Conservation (phyloP, 495 filamentous ascomycete species). For the Lentithecium fluviatile region DNA sequence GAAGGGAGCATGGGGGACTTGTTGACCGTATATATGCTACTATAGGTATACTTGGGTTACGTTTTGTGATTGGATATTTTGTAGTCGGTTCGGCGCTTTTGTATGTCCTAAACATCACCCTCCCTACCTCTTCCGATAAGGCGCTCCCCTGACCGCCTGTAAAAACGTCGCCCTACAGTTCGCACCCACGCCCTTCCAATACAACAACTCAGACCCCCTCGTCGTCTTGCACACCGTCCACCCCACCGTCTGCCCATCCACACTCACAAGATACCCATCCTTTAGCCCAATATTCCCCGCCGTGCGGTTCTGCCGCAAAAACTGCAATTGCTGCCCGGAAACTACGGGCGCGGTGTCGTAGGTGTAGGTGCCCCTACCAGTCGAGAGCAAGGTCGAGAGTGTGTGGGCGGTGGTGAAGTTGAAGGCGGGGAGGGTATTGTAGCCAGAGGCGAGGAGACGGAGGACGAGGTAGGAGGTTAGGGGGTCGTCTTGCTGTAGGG, state of each 20-base stretch:
- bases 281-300: constrained; percentile 33
- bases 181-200: constrained; percentile 33
- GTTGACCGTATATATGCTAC: background rate
- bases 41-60: background rate
- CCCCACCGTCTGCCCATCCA: constrained; percentile 34
- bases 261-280: constrained; percentile 35
- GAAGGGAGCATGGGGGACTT: background rate
- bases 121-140: constrained; percentile 28
- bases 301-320: constrained; percentile 20
- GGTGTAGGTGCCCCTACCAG: constrained; percentile 22
- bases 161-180: constrained; percentile 35
- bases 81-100: too few species aligned
- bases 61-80: too few species aligned
- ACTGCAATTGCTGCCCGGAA: constrained; percentile 25
- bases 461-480: constrained; percentile 32
- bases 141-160: constrained; percentile 35
- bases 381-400: constrained; percentile 25
- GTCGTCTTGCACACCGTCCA: constrained; percentile 37
- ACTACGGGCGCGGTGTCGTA: constrained; percentile 35
- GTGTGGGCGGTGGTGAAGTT: constrained; percentile 33
- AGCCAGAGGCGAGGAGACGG: constrained; percentile 37
- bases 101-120: background rate
- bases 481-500: constrained; percentile 17
- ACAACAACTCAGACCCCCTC: constrained; percentile 31
- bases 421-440: constrained; percentile 36